Evolutionary conservation across 1,284 basidiomycete genomes (phyloP).

Genomic region (Exsudoporus floridanus): DNA sequence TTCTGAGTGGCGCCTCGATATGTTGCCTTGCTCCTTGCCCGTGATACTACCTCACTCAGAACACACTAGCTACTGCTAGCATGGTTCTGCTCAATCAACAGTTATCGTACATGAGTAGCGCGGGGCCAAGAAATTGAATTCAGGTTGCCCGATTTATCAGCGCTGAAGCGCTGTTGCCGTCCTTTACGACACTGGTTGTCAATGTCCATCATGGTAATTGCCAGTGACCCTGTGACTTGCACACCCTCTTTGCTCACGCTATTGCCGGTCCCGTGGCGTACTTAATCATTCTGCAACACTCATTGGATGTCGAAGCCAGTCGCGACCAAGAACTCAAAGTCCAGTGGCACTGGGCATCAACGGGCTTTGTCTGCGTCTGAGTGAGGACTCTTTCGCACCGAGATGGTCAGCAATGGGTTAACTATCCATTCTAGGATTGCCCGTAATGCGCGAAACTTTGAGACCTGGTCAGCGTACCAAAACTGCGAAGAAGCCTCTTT

Average conservation of each 20-base stretch:
- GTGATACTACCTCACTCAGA: constrained; percentile 11
- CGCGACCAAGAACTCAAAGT: constrained; percentile 14
- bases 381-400: constrained; percentile 13
- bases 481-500: constrained; percentile 40
- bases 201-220: background rate
- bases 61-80: background rate
- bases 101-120: constrained; percentile 4
- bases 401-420: background rate
- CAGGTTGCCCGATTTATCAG: background rate
- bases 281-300: background rate
- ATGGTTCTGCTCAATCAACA: background rate
- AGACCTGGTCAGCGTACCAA: constrained; percentile 43
- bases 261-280: background rate
- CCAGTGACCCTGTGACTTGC: constrained; percentile 1
- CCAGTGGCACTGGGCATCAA: constrained; percentile 21
- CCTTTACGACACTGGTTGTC: constrained; percentile 22
- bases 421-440: constrained; percentile 37
- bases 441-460: constrained; percentile 41
- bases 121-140: constrained; percentile 4
- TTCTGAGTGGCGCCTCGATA: constrained; percentile 11
- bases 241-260: constrained; percentile 3
- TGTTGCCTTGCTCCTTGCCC: constrained; percentile 9
- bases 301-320: constrained; percentile 25
- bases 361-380: constrained; percentile 36
- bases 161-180: background rate